These are phyloP conservation scores for Giardia duodenalis DNA, from an alignment of 208 protist species.

Conservation along the genomic window DNA sequence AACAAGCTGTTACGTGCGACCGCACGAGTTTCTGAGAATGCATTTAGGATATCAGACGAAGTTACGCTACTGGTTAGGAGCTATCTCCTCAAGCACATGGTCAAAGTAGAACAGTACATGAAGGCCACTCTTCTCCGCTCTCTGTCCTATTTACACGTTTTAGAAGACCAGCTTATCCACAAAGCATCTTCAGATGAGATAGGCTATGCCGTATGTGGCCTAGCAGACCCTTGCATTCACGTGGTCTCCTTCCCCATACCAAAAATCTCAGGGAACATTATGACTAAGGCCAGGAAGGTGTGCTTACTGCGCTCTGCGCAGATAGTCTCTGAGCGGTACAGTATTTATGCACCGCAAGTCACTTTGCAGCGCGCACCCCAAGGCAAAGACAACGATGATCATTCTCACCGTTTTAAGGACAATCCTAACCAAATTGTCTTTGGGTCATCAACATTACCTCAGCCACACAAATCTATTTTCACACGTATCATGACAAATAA, in stretches of 20 bases:
- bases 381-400: not conserved
- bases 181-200: not conserved
- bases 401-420: not conserved
- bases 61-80: not conserved
- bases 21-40: not conserved
- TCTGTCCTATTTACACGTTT: not conserved
- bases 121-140: not conserved
- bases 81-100: not conserved
- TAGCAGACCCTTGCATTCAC: not conserved
- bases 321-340: not conserved
- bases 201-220: conserved; percentile 14
- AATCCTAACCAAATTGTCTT: not conserved
- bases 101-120: not conserved
- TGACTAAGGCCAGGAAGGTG: conserved; percentile 1
- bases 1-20: not conserved
- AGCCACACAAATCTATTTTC: not conserved
- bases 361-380: not conserved
- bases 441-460: not conserved
- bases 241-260: not conserved
- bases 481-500: not conserved
- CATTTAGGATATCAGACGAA: not conserved
- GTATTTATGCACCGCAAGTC: not conserved
- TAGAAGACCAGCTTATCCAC: not conserved
- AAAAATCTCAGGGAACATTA: not conserved
- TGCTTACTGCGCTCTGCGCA: not conserved